Evolutionary conservation across 352 stramenopile genomes (phyloP), one percentile per base, ranked within the genome.

Genomic region (Pythium utonaiense): DNA sequence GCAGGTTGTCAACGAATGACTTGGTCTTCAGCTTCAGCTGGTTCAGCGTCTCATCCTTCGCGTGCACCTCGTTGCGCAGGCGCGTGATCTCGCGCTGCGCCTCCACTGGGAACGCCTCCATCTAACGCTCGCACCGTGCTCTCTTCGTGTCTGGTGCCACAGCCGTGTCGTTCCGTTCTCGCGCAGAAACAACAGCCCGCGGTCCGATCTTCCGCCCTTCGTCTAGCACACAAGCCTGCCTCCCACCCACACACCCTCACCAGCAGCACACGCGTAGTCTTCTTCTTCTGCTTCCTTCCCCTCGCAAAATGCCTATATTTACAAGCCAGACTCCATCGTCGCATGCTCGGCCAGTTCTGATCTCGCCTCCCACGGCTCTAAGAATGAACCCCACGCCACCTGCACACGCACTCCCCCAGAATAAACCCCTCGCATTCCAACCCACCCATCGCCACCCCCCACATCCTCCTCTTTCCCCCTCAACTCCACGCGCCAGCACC

Each of bases 11-110:
- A 10, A 89, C 83, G 42, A 93, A 93, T 25, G 79, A 79, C 66
- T 93, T 93, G 55, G 83, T 88, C 75, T 93, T 91, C 57, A 83
- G 65, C 69, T 93, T 93, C 57, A 93, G 77, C 56, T 86, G 74
- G 58, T 88, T 89, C 9, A 93, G 75, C 31, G 80, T 86, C 61
- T 91, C 83, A 13, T 91, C 83, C 64, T 93, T 93, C 13, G 80
- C 78, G 45, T 74, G 69, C 13, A 85, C 70, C 44, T 93, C 83
- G 19, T 69, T 66, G 33, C 66, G 78, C 34, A 93, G 58, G 1
- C 80, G 78, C 60, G 74, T 66, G 42, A 91, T 62, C 51, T 89
- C 78, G 16, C 62, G 73, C 49, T 78, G 63, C 8, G 67, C 54
- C 33, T 82, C 77, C 13, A 56, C 31, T n/a, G 38, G 38, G 17